Evolutionary conservation across 805 yeast genomes (phyloP).

Genomic region (Candida coquimbonensis): DNA sequence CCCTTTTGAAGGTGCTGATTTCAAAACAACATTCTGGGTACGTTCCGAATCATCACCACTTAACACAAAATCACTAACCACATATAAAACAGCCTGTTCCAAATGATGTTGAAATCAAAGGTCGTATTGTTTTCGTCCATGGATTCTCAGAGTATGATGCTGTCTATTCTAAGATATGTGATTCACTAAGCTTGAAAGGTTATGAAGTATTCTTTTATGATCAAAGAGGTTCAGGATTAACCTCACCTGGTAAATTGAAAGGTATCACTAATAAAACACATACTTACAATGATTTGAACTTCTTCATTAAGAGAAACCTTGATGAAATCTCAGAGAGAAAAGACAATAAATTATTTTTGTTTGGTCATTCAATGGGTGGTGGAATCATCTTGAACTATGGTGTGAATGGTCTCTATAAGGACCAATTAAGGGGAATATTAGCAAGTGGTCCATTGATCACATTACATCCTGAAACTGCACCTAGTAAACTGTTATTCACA

Average conservation of each 20-base stretch:
- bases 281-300: slow-evolving; percentile 54
- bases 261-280: slow-evolving; percentile 54
- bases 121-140: slow-evolving; percentile 55
- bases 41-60: neutral
- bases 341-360: slow-evolving; percentile 38
- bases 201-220: slow-evolving; percentile 64
- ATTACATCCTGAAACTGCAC: slow-evolving; percentile 46
- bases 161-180: slow-evolving; percentile 46
- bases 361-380: slow-evolving; percentile 83
- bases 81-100: slow-evolving; percentile 25
- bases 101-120: slow-evolving; percentile 31
- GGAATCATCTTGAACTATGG: slow-evolving; percentile 61
- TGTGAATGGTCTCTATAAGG: slow-evolving; percentile 43
- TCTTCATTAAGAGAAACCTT: slow-evolving; percentile 40
- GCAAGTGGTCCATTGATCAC: slow-evolving; percentile 54
- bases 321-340: slow-evolving; percentile 24
- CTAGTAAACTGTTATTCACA: slow-evolving; percentile 36
- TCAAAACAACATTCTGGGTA: slow-evolving; percentile 3
- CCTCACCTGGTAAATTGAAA: slow-evolving; percentile 43
- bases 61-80: neutral
- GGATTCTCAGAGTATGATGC: slow-evolving; percentile 61
- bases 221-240: slow-evolving; percentile 71
- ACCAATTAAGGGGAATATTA: slow-evolving; percentile 39
- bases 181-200: slow-evolving; percentile 43
- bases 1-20: neutral